Evolutionary conservation across 192 early-diverging fungal species (phyloP).

Genomic region (Coemansia umbellata): DNA sequence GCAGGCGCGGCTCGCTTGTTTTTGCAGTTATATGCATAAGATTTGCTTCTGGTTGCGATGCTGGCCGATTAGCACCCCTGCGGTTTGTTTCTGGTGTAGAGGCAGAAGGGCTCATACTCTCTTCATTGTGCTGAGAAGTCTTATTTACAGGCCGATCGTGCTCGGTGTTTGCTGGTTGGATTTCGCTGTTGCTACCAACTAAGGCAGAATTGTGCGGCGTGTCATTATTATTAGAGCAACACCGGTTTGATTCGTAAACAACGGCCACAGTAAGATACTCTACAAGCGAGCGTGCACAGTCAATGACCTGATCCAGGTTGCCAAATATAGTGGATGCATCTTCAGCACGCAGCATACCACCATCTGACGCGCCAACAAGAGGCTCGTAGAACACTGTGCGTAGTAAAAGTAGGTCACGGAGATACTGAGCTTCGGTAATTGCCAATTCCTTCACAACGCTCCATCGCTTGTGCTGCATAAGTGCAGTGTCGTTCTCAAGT

Average conservation of each 20-base stretch:
- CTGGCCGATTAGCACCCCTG: constrained; percentile 16
- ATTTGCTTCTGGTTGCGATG: constrained; percentile 19
- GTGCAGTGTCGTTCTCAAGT: constrained; percentile 44
- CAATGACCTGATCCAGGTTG: constrained; percentile 73
- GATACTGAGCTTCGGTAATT: constrained; percentile 69
- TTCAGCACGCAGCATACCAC: constrained; percentile 48
- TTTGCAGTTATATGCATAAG: neutral
- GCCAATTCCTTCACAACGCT: constrained; percentile 73
- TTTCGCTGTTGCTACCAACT: neutral
- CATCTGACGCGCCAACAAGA: constrained; percentile 39
- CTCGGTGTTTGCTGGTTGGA: neutral
- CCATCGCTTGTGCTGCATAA: constrained; percentile 57
- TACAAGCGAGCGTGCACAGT: constrained; percentile 61
- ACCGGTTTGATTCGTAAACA: constrained; percentile 44
- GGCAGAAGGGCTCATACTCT: neutral
- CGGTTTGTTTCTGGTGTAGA: neutral
- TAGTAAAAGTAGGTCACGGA: constrained; percentile 72
- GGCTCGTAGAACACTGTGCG: constrained; percentile 66
- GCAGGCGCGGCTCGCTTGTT: constrained; percentile 6
- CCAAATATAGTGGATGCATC: constrained; percentile 74
- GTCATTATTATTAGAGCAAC: neutral
- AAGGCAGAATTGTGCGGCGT: neutral
- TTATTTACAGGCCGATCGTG: too few relatives aligned
- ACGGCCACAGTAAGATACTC: constrained; percentile 60
- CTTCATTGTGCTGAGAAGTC: too few relatives aligned